These are phyloP conservation scores for Scytalidium lignicola DNA, from an alignment of 2,329 filamentous ascomycete genomes.

Conservation along the genomic window DNA sequence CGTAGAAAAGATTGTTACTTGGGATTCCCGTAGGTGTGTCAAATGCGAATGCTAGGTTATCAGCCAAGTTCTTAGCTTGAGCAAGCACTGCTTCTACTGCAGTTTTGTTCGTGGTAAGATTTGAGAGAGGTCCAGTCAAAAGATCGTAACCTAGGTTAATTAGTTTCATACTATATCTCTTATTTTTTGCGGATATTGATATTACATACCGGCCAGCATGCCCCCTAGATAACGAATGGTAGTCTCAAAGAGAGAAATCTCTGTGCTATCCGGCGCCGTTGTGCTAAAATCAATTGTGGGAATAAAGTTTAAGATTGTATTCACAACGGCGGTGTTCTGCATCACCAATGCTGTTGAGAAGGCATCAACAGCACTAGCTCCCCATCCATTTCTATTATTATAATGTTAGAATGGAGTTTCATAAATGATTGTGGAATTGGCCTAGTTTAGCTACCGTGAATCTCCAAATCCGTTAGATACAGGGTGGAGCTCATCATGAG, in stretches of 20 bases:
- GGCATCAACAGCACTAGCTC: conserved; percentile 75
- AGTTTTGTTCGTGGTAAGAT: conserved; percentile 39
- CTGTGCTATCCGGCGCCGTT: conserved; percentile 34
- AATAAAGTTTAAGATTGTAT: conserved; percentile 67
- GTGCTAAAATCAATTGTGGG: conserved; percentile 64
- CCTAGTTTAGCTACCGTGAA: conserved; percentile 63
- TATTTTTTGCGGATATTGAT: neutral
- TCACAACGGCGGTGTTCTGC: conserved; percentile 61
- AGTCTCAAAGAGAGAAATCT: conserved; percentile 80
- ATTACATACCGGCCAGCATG: conserved; percentile 63
- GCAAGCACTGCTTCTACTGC: conserved; percentile 53
- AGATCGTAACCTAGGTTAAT: conserved; percentile 56
- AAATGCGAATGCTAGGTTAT: conserved; percentile 73
- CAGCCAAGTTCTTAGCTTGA: conserved; percentile 65
- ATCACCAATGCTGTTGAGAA: conserved; percentile 77
- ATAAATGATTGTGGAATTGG: too few relatives aligned
- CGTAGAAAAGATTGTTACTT: conserved; percentile 61
- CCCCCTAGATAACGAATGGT: conserved; percentile 85
- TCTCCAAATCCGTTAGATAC: conserved; percentile 60
- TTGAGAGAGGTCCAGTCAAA: conserved; percentile 58
- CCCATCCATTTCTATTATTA: conserved; percentile 68
- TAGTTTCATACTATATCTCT: neutral
- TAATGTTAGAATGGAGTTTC: conserved; percentile 8
- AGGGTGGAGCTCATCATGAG: conserved; percentile 70
- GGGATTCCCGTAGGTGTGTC: conserved; percentile 72